These are phyloP conservation scores for Dacryopinax primogenitus DNA, from an alignment of 768 basidiomycete genomes.

Conservation along the genomic window DNA sequence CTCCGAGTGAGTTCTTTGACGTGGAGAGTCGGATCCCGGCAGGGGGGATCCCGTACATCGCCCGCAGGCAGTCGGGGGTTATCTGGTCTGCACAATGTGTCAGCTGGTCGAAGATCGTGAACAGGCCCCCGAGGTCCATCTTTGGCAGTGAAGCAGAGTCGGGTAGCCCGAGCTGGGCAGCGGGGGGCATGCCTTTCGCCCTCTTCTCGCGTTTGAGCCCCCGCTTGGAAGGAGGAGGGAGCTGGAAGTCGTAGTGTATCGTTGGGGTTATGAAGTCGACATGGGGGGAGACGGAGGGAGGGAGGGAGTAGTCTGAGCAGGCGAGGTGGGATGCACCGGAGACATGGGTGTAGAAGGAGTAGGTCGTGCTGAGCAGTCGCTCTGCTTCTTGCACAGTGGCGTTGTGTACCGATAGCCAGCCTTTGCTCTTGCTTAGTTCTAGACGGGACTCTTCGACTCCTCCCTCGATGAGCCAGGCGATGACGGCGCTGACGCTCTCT, in stretches of 20 bases:
- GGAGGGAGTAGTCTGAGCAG: conserved; percentile 12
- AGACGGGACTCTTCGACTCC: conserved; percentile 32
- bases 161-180: not conserved
- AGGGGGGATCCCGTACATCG: conserved; percentile 28
- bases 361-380: conserved; percentile 14
- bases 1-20: conserved; percentile 41
- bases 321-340: not conserved
- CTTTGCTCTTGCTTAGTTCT: conserved; percentile 26
- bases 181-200: not conserved
- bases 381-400: conserved; percentile 16
- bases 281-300: conserved; percentile 4
- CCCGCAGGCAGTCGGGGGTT: conserved; percentile 21
- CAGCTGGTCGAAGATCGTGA: conserved; percentile 6
- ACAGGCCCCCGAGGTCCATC: not conserved
- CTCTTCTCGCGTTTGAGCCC: not conserved
- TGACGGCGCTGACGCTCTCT: conserved; percentile 30
- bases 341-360: conserved; percentile 17
- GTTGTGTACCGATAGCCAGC: conserved; percentile 19
- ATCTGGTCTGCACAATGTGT: conserved; percentile 11
- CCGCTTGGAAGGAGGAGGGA: not conserved
- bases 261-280: conserved; percentile 16
- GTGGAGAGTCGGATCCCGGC: conserved; percentile 19
- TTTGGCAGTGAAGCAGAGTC: not conserved
- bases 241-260: conserved; percentile 13
- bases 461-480: conserved; percentile 30